Conservation (phyloP, 1,284 basidiomycete species). For the Rhodotorula sp. region DNA sequence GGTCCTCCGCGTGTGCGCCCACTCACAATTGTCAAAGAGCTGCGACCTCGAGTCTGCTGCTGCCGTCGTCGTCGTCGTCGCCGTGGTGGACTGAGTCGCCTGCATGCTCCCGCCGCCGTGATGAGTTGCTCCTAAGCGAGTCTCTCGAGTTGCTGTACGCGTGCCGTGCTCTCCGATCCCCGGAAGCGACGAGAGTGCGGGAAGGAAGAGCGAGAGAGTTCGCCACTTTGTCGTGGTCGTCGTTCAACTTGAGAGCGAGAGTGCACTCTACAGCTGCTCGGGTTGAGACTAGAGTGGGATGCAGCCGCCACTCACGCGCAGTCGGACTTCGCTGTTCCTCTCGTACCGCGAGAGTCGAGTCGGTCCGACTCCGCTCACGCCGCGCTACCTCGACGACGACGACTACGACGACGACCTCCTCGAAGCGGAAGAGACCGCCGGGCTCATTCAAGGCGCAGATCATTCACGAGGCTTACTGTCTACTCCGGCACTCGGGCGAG, state of each 20-base stretch:
- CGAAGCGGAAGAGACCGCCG: conserved; percentile 59
- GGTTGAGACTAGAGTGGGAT: not conserved
- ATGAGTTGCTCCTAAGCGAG: too few relatives aligned
- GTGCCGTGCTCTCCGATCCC: not conserved
- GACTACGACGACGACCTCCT: conserved; percentile 43
- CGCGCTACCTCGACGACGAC: conserved; percentile 52
- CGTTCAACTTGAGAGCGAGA: not conserved
- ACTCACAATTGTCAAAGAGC: conserved; percentile 7
- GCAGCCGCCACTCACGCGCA: conserved; percentile 62
- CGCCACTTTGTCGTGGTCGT: not conserved
- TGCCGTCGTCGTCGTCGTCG: not conserved
- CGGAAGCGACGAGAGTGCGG: not conserved
- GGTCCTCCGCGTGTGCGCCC: too few relatives aligned
- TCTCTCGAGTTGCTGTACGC: not conserved
- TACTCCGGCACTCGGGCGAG: conserved; percentile 59
- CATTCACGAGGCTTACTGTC: not conserved
- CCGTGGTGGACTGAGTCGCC: not conserved
- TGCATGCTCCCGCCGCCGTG: not conserved
- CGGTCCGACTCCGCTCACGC: conserved; percentile 49
- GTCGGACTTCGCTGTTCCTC: conserved; percentile 88
- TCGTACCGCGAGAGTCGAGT: conserved; percentile 81
- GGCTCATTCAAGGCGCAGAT: not conserved
- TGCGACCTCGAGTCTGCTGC: not conserved
- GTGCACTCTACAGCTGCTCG: not conserved
- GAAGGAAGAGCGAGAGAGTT: not conserved